phyloP scores from a whole-genome alignment of 768 basidiomycete genomes.

The Pleurotus cornucopiae region DNA sequence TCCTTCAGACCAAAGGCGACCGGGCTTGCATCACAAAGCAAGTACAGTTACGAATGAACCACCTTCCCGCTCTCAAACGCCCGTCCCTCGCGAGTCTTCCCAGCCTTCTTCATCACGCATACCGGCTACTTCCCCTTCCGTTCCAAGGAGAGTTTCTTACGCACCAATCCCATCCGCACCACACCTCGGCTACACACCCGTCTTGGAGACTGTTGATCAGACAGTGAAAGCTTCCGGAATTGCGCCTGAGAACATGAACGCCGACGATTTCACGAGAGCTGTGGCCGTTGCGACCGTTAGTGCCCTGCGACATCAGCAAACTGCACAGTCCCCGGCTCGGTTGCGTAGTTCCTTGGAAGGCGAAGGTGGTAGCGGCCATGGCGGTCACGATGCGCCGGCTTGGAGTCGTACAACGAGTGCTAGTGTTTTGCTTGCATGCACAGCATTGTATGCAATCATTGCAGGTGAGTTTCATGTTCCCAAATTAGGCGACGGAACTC shows the following conservation, averaged over 20 bases:
- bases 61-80: slow-evolving; percentile 35
- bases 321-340: slow-evolving; percentile 44
- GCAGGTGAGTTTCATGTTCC: slow-evolving; percentile 61
- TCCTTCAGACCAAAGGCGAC: slow-evolving; percentile 25
- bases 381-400: slow-evolving; percentile 91
- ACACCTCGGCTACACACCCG: slow-evolving; percentile 46
- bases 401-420: slow-evolving; percentile 93
- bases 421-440: slow-evolving; percentile 85
- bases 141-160: slow-evolving; percentile 53
- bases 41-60: slow-evolving; percentile 34
- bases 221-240: slow-evolving; percentile 63
- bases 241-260: slow-evolving; percentile 54
- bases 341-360: slow-evolving; percentile 40
- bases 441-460: slow-evolving; percentile 89
- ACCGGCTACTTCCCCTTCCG: slow-evolving; percentile 34
- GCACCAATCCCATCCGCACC: slow-evolving; percentile 25
- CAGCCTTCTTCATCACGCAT: slow-evolving; percentile 16
- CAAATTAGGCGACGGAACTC: no score
- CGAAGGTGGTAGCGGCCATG: slow-evolving; percentile 53
- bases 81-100: slow-evolving; percentile 28
- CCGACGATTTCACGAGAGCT: slow-evolving; percentile 89
- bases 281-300: slow-evolving; percentile 93
- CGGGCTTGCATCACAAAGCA: slow-evolving; percentile 40
- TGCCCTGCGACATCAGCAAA: slow-evolving; percentile 79
- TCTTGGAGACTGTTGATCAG: slow-evolving; percentile 75